phyloP scores from a whole-genome alignment of 331 rosid genomes.

The Pyrus hybrid region DNA sequence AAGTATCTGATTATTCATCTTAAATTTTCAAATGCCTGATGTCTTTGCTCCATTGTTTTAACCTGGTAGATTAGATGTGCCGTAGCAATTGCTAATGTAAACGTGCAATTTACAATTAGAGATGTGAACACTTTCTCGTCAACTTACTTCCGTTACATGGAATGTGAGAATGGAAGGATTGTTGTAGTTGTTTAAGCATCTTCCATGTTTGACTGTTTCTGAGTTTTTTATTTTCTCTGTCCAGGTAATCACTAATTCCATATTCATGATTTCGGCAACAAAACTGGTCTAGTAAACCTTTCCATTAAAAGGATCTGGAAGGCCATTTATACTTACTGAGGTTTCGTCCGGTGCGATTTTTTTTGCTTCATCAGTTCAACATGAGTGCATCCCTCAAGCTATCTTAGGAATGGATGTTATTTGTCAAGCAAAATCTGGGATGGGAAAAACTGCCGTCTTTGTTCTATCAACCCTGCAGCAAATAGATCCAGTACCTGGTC shows the following conservation, averaged over 20 bases:
- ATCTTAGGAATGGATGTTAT: slow-evolving; percentile 96
- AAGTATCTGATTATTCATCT: not conserved
- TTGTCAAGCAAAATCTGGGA: slow-evolving; percentile 98
- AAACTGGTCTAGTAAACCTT: slow-evolving; percentile 64
- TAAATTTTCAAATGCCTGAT: not conserved
- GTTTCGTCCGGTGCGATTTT: slow-evolving; percentile 54
- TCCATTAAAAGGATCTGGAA: slow-evolving; percentile 57
- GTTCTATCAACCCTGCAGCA: slow-evolving; percentile 94
- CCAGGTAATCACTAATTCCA: slow-evolving; percentile 79
- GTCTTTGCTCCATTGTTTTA: not conserved
- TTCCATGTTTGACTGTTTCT: not conserved
- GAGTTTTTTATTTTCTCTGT: slow-evolving; percentile 14
- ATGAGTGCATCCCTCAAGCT: slow-evolving; percentile 99
- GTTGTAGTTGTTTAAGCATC: not conserved
- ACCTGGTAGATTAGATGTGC: not conserved
- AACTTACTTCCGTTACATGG: not conserved
- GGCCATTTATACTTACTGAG: slow-evolving; percentile 64
- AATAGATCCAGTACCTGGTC: slow-evolving; percentile 93
- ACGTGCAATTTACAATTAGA: not conserved
- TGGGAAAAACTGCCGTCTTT: slow-evolving; percentile 97
- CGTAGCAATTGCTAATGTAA: not conserved
- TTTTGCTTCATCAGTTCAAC: slow-evolving; percentile 96
- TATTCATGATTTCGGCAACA: slow-evolving; percentile 62
- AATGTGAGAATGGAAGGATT: not conserved
- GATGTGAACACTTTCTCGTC: not conserved